Base-by-base conservation (phyloP, 78 protist genomes). In the Dictyostelium firmibasis region DNA sequence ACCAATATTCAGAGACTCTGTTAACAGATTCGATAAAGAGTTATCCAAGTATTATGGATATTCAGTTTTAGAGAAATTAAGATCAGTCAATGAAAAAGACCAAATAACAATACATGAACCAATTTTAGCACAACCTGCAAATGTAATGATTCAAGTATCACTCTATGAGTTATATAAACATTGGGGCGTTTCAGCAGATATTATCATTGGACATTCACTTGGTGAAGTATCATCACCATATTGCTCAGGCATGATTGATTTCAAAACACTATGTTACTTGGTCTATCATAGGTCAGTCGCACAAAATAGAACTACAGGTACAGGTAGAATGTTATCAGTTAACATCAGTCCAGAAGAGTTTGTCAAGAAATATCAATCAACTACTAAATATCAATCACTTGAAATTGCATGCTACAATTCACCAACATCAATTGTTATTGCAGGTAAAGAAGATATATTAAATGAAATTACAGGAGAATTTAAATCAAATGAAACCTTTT, bases 161-260 rank as follows among this genome's bases (percentile, higher is more conserved):
- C 60, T 85, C 13, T 18, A 50, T 70, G 75, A 85, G 35, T 8
- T 85, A 14, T 75, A 74, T 75, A 70, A 85, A 85, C 70, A 44
- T 20, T 85, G 82, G 82, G 83, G 83, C 10, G n/a, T 85, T n/a
- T 3, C 38, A 2, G 75, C 92, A 74, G 31, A 47, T 33, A 23
- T 75, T 4, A 64, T 85, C 31, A n/a, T 75, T 44, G 92, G 92
- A 31, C 92, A 85, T 85, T 57, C 78, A 60, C 84, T 84, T 70
- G 95, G 95, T 16, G 95, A 92, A 53, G 11, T 92, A 13, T 36
- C 95, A 57, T 11, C 95, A 25, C 43, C 91, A 23, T 78, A 41
- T 33, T 60, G 33, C 23, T 74, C 95, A 18, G 84, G 91, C 18
- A 64, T 60, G n/a, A 83, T 92, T 2, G 67, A 75, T n/a, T 82